Evolutionary conservation across 805 yeast species (phyloP).

Genomic region (Candida dendrica): DNA sequence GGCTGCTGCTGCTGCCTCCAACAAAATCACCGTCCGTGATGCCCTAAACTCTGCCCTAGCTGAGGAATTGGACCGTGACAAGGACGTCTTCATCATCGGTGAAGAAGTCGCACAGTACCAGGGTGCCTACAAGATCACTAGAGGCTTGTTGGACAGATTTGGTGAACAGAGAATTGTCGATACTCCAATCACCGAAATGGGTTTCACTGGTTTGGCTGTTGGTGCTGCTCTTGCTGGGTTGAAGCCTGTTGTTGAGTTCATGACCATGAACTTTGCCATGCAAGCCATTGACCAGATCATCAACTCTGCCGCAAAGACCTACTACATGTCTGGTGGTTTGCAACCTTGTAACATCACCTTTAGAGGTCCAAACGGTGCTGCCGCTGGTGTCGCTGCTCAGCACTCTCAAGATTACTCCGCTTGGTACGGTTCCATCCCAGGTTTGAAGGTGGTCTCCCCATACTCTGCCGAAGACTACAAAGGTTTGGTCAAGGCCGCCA

Average conservation of each 20-base stretch:
- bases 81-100: slow-evolving; percentile 91
- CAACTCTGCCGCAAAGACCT: slow-evolving; percentile 98
- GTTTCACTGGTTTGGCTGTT: slow-evolving; percentile 90
- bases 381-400: slow-evolving; percentile 99
- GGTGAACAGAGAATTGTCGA: slow-evolving; percentile 92
- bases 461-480: slow-evolving; percentile 92
- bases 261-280: slow-evolving; percentile 99
- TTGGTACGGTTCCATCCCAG: slow-evolving; percentile 98
- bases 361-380: slow-evolving; percentile 99
- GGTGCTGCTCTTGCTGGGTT: slow-evolving; percentile 96
- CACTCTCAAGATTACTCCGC: slow-evolving; percentile 97
- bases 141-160: slow-evolving; percentile 90
- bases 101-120: slow-evolving; percentile 99
- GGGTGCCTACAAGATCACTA: slow-evolving; percentile 97
- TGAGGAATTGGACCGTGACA: slow-evolving; percentile 95
- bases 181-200: slow-evolving; percentile 99
- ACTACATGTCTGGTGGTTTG: slow-evolving; percentile 98
- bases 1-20: slow-evolving; percentile 5
- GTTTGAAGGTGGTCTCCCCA: slow-evolving; percentile 94
- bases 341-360: slow-evolving; percentile 96
- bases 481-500: slow-evolving; percentile 93
- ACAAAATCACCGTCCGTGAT: slow-evolving; percentile 86
- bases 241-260: slow-evolving; percentile 95
- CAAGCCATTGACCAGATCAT: slow-evolving; percentile 98
- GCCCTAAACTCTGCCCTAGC: slow-evolving; percentile 93